A percentile compares a stretch with the other conserved stretches of the same genome.
phyloP scores from a whole-genome alignment of 228 moss, liverwort and hornwort genomes.

The Sphagnum fallax region DNA sequence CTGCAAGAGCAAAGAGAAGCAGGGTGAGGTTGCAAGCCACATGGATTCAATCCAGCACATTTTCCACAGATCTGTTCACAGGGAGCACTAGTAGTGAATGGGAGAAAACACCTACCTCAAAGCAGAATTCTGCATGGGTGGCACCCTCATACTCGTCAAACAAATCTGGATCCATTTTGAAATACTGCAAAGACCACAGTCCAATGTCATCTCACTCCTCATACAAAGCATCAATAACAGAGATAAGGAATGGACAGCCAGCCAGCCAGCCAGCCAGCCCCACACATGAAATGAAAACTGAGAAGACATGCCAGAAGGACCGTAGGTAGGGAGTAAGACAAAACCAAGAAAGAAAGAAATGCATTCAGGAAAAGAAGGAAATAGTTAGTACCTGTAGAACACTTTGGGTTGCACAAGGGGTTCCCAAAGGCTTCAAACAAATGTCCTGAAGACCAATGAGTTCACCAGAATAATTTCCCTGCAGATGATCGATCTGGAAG shows the following conservation, averaged over 20 bases:
- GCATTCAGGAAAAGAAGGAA: too few species aligned
- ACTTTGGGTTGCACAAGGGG: constrained; percentile 92
- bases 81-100: too few species aligned
- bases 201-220: too few species aligned
- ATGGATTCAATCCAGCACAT: too few species aligned
- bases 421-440: constrained; percentile 86
- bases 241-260: too few species aligned
- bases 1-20: constrained; percentile 26
- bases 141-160: constrained; percentile 75
- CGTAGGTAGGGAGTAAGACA: not conserved
- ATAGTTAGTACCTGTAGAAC: constrained; percentile 62
- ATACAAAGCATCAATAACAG: too few species aligned
- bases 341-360: not conserved
- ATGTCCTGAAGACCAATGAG: constrained; percentile 81
- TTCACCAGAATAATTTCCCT: constrained; percentile 58
- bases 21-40: not conserved
- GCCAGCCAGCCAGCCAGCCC: not conserved
- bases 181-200: constrained; percentile 51
- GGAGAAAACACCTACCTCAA: constrained; percentile 39
- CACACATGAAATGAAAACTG: too few species aligned
- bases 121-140: constrained; percentile 85
- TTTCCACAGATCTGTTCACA: too few species aligned
- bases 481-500: constrained; percentile 69
- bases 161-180: constrained; percentile 67
- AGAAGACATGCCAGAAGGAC: too few species aligned